A percentile compares a stretch with the other conserved stretches of the same genome.
These are phyloP conservation scores for Wickerhamomyces mucosus DNA, from an alignment of 805 yeast species.

Conservation along the genomic window DNA sequence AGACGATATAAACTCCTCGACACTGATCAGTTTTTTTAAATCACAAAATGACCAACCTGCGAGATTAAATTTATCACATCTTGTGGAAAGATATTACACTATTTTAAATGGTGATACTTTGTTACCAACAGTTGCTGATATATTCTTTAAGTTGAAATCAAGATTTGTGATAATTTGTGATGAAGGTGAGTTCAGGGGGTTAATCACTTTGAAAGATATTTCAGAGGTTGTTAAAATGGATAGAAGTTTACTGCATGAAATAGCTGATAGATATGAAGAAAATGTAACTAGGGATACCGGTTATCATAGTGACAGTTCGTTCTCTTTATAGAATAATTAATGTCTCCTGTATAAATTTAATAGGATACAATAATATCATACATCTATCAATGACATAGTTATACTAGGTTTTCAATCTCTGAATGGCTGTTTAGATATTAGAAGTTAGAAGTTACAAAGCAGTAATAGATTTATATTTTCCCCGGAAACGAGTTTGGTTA, in stretches of 20 bases:
- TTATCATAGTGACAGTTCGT: no score
- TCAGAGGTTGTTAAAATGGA: conserved; percentile 5
- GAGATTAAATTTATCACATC: conserved; percentile 7
- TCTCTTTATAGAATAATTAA: no score
- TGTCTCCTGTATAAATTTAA: no score
- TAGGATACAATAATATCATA: no score
- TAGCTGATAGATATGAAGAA: not conserved
- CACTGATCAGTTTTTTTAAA: conserved; percentile 1
- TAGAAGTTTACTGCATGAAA: not conserved
- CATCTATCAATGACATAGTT: no score
- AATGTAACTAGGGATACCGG: no score
- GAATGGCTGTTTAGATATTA: no score
- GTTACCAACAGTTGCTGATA: conserved; percentile 19
- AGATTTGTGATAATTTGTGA: conserved; percentile 17
- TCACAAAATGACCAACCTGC: not conserved
- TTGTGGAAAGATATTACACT: conserved; percentile 14
- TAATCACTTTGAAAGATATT: conserved; percentile 19
- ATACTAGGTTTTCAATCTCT: no score
- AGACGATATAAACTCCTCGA: conserved; percentile 1
- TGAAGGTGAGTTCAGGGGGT: conserved; percentile 15
- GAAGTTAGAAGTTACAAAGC: no score
- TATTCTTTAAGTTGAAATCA: conserved; percentile 22
- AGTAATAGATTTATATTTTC: no score
- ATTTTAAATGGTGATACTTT: conserved; percentile 12
- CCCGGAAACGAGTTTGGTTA: no score